These are phyloP conservation scores for Taphrina wiesneri DNA, from an alignment of 1,139 yeast species.

Conservation along the genomic window DNA sequence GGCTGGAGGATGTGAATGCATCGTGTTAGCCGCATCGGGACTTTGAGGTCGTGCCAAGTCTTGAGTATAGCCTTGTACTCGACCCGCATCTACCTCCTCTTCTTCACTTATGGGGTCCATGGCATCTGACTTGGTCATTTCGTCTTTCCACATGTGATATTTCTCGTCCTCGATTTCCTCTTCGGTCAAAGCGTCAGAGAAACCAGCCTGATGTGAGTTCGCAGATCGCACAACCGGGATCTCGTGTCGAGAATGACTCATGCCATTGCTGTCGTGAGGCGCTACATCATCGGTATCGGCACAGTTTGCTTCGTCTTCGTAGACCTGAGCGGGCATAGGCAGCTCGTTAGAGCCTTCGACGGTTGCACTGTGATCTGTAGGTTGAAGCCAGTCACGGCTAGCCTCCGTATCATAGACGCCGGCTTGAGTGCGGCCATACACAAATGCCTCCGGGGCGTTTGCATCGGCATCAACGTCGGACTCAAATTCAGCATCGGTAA, in stretches of 20 bases:
- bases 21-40: not conserved
- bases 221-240: constrained; percentile 1
- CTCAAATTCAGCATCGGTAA: not conserved
- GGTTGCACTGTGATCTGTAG: not conserved
- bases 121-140: not conserved
- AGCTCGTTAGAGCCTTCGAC: constrained; percentile 2
- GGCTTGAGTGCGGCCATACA: not conserved
- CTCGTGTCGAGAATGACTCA: not conserved
- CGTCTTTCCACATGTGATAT: constrained; percentile 17
- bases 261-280: not conserved
- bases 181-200: constrained; percentile 1
- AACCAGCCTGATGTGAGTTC: not conserved
- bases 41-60: not conserved
- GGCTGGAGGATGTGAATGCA: not conserved
- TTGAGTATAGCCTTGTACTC: not conserved
- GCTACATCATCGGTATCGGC: not conserved
- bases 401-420: constrained; percentile 1
- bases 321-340: not conserved
- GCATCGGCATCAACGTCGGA: constrained; percentile 21
- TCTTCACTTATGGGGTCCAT: not conserved
- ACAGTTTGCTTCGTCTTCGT: not conserved
- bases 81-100: not conserved
- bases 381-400: constrained; percentile 1
- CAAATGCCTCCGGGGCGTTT: constrained; percentile 17
- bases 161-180: constrained; percentile 14